Evolutionary conservation across 2,329 filamentous ascomycete genomes (phyloP).

Genomic region (Lasiodiplodia citricola): DNA sequence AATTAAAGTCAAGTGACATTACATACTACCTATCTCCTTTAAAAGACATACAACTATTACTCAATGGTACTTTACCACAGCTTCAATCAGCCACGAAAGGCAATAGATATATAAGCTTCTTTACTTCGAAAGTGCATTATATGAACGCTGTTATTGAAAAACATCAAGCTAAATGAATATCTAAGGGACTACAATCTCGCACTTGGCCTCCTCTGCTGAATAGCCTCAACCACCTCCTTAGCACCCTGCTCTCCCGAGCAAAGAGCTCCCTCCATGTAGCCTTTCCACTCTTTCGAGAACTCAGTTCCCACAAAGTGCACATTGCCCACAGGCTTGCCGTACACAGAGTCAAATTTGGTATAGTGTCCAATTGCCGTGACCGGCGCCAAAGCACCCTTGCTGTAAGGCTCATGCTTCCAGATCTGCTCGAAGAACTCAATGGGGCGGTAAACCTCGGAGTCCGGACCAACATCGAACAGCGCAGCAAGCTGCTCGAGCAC

Average conservation of each 20-base stretch:
- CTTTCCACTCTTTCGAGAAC: constrained; percentile 59
- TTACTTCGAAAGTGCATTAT: too few relatives aligned
- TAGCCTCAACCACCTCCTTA: constrained; percentile 47
- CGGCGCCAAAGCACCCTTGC: constrained; percentile 1
- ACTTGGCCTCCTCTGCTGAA: not conserved
- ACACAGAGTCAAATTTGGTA: constrained; percentile 28
- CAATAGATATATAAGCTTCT: too few relatives aligned
- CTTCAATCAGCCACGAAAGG: too few relatives aligned
- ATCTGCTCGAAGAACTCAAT: constrained; percentile 36
- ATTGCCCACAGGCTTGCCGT: constrained; percentile 38
- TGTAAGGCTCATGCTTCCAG: constrained; percentile 36
- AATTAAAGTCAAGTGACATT: too few relatives aligned
- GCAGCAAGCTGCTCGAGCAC: constrained; percentile 44
- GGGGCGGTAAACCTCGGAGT: not conserved
- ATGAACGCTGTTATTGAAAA: too few relatives aligned
- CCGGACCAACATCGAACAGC: constrained; percentile 33
- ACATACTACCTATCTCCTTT: too few relatives aligned
- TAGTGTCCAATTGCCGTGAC: constrained; percentile 24
- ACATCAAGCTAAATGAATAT: too few relatives aligned
- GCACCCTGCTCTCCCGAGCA: constrained; percentile 56
- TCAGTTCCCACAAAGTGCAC: constrained; percentile 63
- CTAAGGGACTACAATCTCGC: not conserved
- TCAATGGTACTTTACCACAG: too few relatives aligned
- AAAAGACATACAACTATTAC: too few relatives aligned
- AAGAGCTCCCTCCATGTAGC: constrained; percentile 65